A percentile compares a stretch with the other conserved stretches of the same genome.
phyloP scores from a whole-genome alignment of 1,284 basidiomycete genomes.

The Tetrapyrgos nigripes region DNA sequence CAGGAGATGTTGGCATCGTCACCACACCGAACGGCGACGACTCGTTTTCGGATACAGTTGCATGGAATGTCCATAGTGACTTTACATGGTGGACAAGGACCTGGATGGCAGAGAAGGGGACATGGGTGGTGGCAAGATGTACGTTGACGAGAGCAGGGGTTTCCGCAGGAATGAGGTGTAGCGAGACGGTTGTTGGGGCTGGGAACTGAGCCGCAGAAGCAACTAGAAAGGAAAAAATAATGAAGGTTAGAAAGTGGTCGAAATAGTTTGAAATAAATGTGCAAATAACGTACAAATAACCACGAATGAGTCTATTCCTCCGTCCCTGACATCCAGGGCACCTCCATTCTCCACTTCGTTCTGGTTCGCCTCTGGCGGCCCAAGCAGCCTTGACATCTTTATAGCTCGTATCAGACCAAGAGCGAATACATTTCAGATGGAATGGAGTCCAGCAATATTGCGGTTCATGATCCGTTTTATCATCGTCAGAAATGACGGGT shows the following conservation, averaged over 20 bases:
- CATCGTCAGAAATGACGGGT: slow-evolving; percentile 40
- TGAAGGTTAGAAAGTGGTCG: neutral
- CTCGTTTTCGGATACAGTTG: slow-evolving; percentile 67
- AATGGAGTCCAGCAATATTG: slow-evolving; percentile 87
- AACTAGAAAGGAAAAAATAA: slow-evolving; percentile 49
- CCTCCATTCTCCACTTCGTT: slow-evolving; percentile 76
- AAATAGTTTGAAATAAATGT: neutral
- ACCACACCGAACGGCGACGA: slow-evolving; percentile 70
- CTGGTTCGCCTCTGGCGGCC: slow-evolving; percentile 69
- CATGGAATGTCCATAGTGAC: slow-evolving; percentile 61
- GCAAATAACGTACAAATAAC: slow-evolving; percentile 63
- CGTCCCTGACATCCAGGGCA: slow-evolving; percentile 90
- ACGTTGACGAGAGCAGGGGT: slow-evolving; percentile 74
- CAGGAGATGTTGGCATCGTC: slow-evolving; percentile 63
- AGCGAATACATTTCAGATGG: slow-evolving; percentile 80
- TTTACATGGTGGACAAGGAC: slow-evolving; percentile 60
- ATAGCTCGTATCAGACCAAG: slow-evolving; percentile 82
- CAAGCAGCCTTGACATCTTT: slow-evolving; percentile 81
- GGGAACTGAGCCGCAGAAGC: slow-evolving; percentile 82
- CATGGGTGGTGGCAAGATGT: slow-evolving; percentile 81
- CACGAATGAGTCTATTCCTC: slow-evolving; percentile 65
- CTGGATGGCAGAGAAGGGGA: slow-evolving; percentile 68
- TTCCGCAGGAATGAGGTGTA: slow-evolving; percentile 88
- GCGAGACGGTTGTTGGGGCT: slow-evolving; percentile 74
- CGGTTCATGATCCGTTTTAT: slow-evolving; percentile 35